Base-by-base conservation (phyloP, 2,329 filamentous ascomycete species). In the Botrytis fragariae region DNA sequence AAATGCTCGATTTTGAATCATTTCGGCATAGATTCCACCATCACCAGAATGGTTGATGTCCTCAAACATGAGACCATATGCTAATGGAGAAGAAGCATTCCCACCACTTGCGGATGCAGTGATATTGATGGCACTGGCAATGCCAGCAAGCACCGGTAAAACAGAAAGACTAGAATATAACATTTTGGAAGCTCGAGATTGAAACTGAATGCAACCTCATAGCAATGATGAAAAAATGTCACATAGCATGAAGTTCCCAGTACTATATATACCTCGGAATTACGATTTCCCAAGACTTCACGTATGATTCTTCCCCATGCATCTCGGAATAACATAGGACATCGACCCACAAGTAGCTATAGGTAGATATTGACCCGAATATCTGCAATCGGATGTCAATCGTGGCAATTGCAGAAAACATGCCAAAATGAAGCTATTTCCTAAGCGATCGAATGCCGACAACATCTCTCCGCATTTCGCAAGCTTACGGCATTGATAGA, bases 1-100 rank as follows among this genome's bases (percentile, higher is more conserved):
- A 78, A 93, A 93, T 18, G 90, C 91, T 67, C 90, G 87, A 81
- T 93, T 93, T 69, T 86, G 87, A 73, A 93, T 87, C 72, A 93
- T 81, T 79, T 93, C 91, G 67, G 89, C 91, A 79, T 93, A 93
- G 39, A 80, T 79, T 12, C 78, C 79, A 22, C 79, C 79, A 71
- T 80, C 79, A 8, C 79, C 79, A 20, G 78, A 80, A 65, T 80
- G 76, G 35, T 77, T 80, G 54, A 80, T 81, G 51, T 80, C 79
- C 68, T 81, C 79, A 61, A 80, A 80, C 79, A 81, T 80, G 16
- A 79, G 69, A 29, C 79, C 78, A 68, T 80, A 81, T 67, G 76
- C 75, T 4, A 78, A 64, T 12, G 78, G 77, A 14, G 77, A 78
- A 18, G 79, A 77, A 3, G 73, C 74, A 77, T 79, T 80, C 20